phyloP scores from a whole-genome alignment of 129 eudicot genomes.

The Helianthus tuberosus region DNA sequence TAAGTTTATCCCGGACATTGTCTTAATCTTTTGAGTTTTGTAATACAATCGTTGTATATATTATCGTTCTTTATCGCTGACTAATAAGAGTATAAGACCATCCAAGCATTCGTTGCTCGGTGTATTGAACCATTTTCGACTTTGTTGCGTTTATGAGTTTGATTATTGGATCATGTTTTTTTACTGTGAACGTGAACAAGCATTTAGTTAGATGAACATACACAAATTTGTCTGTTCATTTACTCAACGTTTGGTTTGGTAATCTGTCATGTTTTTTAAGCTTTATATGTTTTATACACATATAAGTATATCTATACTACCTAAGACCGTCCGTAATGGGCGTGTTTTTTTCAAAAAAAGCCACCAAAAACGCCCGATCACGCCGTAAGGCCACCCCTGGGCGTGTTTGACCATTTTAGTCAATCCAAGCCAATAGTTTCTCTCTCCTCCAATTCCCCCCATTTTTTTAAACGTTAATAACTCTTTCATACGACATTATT shows the following conservation, averaged over 20 bases:
- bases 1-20: background rate
- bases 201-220: background rate
- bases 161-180: background rate
- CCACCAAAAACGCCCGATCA: too few relatives aligned
- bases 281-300: too few relatives aligned
- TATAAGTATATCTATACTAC: too few relatives aligned
- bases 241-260: background rate
- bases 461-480: too few relatives aligned
- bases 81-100: background rate
- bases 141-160: background rate
- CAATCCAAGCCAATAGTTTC: too few relatives aligned
- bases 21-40: constrained; percentile 2
- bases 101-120: background rate
- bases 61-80: background rate
- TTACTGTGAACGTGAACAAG: background rate
- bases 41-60: constrained; percentile 24
- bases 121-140: background rate
- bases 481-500: too few relatives aligned
- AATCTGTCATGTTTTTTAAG: too few relatives aligned
- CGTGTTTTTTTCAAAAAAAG: too few relatives aligned
- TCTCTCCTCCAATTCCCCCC: too few relatives aligned
- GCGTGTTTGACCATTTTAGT: too few relatives aligned
- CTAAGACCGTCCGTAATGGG: too few relatives aligned
- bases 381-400: too few relatives aligned
- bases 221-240: background rate